Base-by-base conservation (phyloP, 2,329 filamentous ascomycete species). In the Xylariaceae sp. region DNA sequence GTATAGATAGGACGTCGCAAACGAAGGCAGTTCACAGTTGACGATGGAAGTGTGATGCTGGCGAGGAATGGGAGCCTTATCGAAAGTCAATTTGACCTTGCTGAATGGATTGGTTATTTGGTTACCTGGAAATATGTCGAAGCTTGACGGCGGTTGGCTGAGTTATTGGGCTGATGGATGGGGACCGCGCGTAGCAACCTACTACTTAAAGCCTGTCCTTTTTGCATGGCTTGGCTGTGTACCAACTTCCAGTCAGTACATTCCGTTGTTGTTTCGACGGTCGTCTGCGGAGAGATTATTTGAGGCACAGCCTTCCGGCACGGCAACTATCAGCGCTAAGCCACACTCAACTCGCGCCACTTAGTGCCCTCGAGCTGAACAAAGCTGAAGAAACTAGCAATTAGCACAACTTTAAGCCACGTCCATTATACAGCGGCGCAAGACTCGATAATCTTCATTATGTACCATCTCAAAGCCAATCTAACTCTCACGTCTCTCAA, bases 301-400 rank as follows among this genome's bases (percentile, higher is more conserved):
- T 2, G 16, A 16, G 37, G 41, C 42, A 52, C 54, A 58, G 54
- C 54, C 53, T 48, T 53, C 27, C 21, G 32, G 41, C 49, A 55
- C 42, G 45, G 30, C 37, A 26, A 41, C 56, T 57, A 37, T 52
- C 44, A 43, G 56, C 56, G 49, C 56, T 59, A 59, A 59, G 56
- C 56, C 56, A 59, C 56, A 20, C 24, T 41, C 27, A 4, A 15
- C 8, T 45, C 33, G n/a, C 15, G 23, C n/a, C 7, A 33, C 15
- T 37, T 49, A 48, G 48, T 32, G 48, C 18, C 48, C 24, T 51
- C 24, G 26, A 51, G 53, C 53, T 55, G 53, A 55, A 50, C 29
- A 43, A 36, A 21, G 1, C 11, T 43, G 16, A 20, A 51, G 3
- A 7, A 44, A 9, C 18, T n/a, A n/a, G n/a, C n/a, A n/a, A n/a